phyloP scores from a whole-genome alignment of 768 basidiomycete genomes.

The Termitomyces sp. region DNA sequence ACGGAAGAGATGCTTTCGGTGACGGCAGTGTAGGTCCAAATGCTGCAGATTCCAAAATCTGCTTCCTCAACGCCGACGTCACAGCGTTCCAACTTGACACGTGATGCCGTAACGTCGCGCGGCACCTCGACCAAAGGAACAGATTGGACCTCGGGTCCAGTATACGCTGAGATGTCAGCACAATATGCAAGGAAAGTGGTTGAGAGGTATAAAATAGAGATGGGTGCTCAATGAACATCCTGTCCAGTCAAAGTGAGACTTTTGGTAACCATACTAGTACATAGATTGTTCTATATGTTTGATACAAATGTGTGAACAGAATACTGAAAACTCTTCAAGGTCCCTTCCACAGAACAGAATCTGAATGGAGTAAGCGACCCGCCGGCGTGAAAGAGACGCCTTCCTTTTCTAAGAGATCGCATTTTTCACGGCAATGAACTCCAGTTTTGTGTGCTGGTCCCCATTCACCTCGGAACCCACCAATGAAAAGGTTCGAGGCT shows the following conservation, averaged over 20 bases:
- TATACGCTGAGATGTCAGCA: too few species aligned
- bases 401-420: constrained; percentile 45
- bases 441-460: constrained; percentile 38
- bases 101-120: constrained; percentile 2
- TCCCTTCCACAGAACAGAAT: constrained; percentile 20
- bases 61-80: neutral
- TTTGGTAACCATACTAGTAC: neutral
- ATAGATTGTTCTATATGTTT: neutral
- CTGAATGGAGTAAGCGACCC: constrained; percentile 31
- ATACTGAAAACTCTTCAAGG: neutral
- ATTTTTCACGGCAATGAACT: constrained; percentile 39
- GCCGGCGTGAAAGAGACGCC: constrained; percentile 44
- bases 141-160: neutral
- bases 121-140: neutral
- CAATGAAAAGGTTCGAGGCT: constrained; percentile 53
- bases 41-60: neutral
- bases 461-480: constrained; percentile 65
- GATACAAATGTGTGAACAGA: neutral
- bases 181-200: neutral
- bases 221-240: neutral
- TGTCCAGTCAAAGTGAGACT: neutral
- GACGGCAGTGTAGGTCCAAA: neutral
- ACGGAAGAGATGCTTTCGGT: constrained; percentile 5
- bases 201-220: neutral
- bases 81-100: neutral